Conservation (phyloP, 176 grass and related monocot genomes). For the Carex parvula region DNA sequence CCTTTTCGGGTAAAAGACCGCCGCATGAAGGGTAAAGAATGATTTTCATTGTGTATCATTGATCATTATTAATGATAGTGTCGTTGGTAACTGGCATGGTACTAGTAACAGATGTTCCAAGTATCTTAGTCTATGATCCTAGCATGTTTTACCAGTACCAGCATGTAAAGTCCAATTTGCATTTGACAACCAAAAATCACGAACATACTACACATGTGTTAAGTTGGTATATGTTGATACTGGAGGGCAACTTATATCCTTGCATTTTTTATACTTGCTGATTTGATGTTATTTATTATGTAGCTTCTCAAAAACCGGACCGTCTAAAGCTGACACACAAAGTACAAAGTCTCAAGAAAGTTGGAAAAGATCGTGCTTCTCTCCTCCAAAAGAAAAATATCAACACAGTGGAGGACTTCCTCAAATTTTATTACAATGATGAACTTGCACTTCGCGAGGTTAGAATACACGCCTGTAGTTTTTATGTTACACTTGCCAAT, state of each 20-base stretch:
- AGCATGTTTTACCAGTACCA: background rate
- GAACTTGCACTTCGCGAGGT: no score
- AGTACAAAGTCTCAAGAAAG: background rate
- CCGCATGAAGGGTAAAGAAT: background rate
- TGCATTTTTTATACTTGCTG: background rate
- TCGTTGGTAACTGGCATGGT: background rate
- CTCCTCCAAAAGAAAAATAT: background rate
- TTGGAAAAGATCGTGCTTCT: conserved; percentile 1
- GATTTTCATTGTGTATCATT: background rate
- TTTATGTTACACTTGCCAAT: no score
- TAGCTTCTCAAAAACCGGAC: background rate
- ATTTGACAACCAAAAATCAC: background rate
- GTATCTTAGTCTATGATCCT: background rate
- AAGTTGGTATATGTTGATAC: no score
- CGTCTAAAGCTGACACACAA: background rate
- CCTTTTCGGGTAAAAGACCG: background rate
- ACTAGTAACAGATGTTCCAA: background rate
- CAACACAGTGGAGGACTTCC: background rate
- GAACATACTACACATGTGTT: background rate
- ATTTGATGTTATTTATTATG: background rate
- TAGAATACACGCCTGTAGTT: no score
- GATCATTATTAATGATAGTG: background rate
- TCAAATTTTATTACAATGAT: no score
- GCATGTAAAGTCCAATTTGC: background rate
- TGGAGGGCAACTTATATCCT: background rate